Evolutionary conservation across 176 grass and related monocot genomes (phyloP), one percentile per base, ranked within the genome.

Genomic region (Juncus inflexus): DNA sequence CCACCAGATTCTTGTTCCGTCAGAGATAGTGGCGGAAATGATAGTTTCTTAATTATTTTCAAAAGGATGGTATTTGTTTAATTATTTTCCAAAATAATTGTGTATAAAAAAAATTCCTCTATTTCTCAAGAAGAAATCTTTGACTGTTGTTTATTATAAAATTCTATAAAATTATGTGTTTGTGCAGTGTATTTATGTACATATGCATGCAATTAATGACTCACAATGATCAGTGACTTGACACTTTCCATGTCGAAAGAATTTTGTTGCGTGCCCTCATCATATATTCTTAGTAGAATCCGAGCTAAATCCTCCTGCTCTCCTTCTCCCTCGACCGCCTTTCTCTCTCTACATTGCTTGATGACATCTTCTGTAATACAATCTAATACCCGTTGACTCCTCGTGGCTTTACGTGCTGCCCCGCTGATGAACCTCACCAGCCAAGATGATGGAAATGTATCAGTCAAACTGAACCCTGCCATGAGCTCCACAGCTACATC

Each of bases 151-250:
- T n/a, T n/a, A n/a, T n/a, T n/a, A n/a, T n/a, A n/a, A 45, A 45
- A 45, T 45, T 45, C 7, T 45, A 7, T n/a, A n/a, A n/a, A n/a
- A n/a, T n/a, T 45, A 45, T 45, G 42, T 45, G 42, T 45, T 45
- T 45, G 42, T 45, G 10, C 51, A 5, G 37, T 1, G 4, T n/a
- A n/a, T n/a, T n/a, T n/a, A n/a, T n/a, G n/a, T n/a, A n/a, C n/a
- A n/a, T n/a, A n/a, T n/a, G n/a, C n/a, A n/a, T n/a, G n/a, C n/a
- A n/a, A n/a, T n/a, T n/a, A n/a, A n/a, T 10, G n/a, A 11, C 39
- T 50, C 39, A 78, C 75, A 60, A 58, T 16, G 6, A 78, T 36
- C 10, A 84, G 9, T 5, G 12, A 41, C 62, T 74, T 79, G 45
- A 84, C 37, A 16, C 52, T 55, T 13, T 45, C 73, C 9, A 60